Base-by-base conservation (phyloP, 352 stramenopile genomes). In the Pythium oligandrum region DNA sequence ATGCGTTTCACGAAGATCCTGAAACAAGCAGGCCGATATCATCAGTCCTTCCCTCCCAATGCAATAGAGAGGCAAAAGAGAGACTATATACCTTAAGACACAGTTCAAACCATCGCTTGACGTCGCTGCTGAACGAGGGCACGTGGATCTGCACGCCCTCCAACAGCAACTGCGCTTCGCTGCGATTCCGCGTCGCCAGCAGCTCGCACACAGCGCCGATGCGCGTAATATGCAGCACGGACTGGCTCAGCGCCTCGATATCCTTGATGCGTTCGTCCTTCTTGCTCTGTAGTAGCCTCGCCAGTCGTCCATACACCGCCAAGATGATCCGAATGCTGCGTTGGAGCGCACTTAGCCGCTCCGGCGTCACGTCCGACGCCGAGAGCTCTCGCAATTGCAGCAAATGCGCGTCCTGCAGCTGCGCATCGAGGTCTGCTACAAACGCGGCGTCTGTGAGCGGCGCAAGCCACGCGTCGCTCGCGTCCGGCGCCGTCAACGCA, bases 191-290 rank as follows among this genome's bases (percentile, higher is more conserved):
- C n/a, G 42, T 11, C 17, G 43, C 43, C 9, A 31, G 17, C 43
- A 90, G 42, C 51, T 86, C 73, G 55, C 80, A 88, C 53, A 88
- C 86, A 6, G 78, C 73, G 2, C 58, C 61, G 17, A 91, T n/a
- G 12, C 76, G 57, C 47, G 77, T 71, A 32, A 83, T 55, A 38
- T 87, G 78, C n/a, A 89, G 53, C 39, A 71, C 57, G 26, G 70
- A 53, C 9, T 53, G 35, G 6, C 70, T 17, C 31, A 81, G 63
- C 33, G 57, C 31, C 1, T 30, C 9, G 1, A 30, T 48, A 48
- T 48, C 43, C 43, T 48, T 48, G 43, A 48, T 54, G 43, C 3
- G 17, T 44, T 34, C 31, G 31, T 2, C 3, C 12, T 11, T 32
- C 1, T 38, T 4, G n/a, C 2, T 32, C 26, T 47, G 10, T 30